Conservation (phyloP, 2,329 filamentous ascomycete species). For the Monosporascus sp. region DNA sequence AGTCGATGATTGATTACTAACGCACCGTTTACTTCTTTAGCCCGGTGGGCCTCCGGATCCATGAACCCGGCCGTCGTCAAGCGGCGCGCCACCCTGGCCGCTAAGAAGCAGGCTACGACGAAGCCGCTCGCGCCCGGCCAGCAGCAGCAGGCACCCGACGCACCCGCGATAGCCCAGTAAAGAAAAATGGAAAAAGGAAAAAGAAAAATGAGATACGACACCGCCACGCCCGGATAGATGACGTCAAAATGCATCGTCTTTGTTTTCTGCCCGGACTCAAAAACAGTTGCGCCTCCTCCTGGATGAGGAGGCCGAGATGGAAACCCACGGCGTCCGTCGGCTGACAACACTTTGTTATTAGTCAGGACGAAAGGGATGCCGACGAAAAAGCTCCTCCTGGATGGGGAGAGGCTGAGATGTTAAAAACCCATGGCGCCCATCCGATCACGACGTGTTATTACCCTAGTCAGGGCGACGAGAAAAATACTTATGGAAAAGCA, state of each 20-base stretch:
- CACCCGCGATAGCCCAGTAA: background rate
- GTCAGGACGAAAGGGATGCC: no score
- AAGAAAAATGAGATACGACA: background rate
- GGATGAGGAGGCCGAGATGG: no score
- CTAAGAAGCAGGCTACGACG: slow-evolving; percentile 47
- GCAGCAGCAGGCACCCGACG: background rate
- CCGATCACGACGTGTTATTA: no score
- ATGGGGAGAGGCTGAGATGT: no score
- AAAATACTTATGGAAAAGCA: background rate
- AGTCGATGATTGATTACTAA: slow-evolving; percentile 8
- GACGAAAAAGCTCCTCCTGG: no score
- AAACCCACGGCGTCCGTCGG: no score
- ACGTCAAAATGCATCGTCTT: background rate
- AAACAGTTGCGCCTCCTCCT: no score
- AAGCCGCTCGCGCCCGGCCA: slow-evolving; percentile 10
- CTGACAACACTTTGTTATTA: no score
- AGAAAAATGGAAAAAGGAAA: background rate
- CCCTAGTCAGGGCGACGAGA: background rate
- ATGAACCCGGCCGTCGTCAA: slow-evolving; percentile 58
- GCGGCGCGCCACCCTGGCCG: slow-evolving; percentile 53
- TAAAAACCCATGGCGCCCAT: no score
- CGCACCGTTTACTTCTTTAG: slow-evolving; percentile 29
- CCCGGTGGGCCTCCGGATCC: slow-evolving; percentile 55
- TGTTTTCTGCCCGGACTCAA: background rate
- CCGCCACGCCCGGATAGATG: no score